Conservation (phyloP, 768 basidiomycete species). For the Termitomyces heimii region DNA sequence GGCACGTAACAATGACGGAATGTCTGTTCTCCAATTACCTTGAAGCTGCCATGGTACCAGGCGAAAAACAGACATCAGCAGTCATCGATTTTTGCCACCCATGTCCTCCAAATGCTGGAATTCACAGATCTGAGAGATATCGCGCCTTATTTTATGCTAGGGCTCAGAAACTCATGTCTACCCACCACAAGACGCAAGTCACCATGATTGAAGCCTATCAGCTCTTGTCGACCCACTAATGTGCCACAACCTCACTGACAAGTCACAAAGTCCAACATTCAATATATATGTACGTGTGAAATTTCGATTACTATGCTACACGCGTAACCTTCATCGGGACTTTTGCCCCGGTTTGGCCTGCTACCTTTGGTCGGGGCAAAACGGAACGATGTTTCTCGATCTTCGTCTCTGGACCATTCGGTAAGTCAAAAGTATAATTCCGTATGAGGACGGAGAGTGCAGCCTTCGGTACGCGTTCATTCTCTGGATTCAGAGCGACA, state of each 20-base stretch:
- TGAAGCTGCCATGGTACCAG: slow-evolving; percentile 6
- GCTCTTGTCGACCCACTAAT: too few relatives aligned
- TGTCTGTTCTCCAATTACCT: slow-evolving; percentile 13
- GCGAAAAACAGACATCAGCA: slow-evolving; percentile 2
- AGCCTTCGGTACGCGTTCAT: slow-evolving; percentile 21
- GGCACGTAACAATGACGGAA: slow-evolving; percentile 12
- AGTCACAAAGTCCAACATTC: too few relatives aligned
- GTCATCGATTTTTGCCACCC: too few relatives aligned
- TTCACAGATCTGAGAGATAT: too few relatives aligned
- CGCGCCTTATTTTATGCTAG: too few relatives aligned
- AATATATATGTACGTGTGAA: too few relatives aligned
- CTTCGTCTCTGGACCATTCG: slow-evolving; percentile 31
- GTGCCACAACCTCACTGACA: too few relatives aligned
- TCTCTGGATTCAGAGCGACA: background rate
- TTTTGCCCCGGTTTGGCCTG: slow-evolving; percentile 24
- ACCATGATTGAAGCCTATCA: too few relatives aligned
- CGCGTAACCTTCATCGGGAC: slow-evolving; percentile 30
- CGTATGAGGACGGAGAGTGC: slow-evolving; percentile 39
- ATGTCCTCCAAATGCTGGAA: too few relatives aligned
- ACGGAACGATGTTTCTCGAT: slow-evolving; percentile 29
- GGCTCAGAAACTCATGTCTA: too few relatives aligned
- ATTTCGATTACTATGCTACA: slow-evolving; percentile 14
- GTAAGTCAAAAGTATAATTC: slow-evolving; percentile 33
- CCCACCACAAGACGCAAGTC: too few relatives aligned
- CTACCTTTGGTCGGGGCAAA: slow-evolving; percentile 33